Evolutionary conservation across 1,139 yeast species (phyloP), one percentile per base, ranked within the genome.

Genomic region (Groenewaldozyma sp.): DNA sequence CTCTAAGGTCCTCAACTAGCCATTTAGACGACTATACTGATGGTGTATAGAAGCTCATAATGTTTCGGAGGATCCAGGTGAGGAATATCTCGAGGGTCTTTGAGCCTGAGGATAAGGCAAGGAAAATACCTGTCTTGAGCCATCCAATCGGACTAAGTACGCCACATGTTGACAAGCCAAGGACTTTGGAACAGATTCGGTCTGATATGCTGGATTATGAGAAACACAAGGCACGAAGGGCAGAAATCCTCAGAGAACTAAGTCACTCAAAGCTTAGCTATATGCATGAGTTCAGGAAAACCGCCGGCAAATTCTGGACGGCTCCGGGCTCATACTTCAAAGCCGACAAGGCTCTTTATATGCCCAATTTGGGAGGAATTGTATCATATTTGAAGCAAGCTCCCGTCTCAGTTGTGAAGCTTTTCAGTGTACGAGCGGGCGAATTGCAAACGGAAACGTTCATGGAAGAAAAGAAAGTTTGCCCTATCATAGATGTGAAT

Each of bases 241-340:
- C 51, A 32, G 57, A 54, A 38, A 45, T 51, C 69, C 45, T 63
- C 83, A 72, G 76, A 44, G 96, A 87, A 58, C 73, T 87, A 49
- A 76, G 83, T 28, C 84, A 81, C 53, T 82, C 95, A n/a, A 87
- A 93, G 20, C 78, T 86, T 67, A 80, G 81, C 52, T 94, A 87
- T 50, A 71, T 86, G 49, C 81, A 83, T 54, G 78, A 83, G 1
- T 88, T 78, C 57, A 68, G 81, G 38, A 80, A 80, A 50, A 82
- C 93, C 2, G 74, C 78, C 34, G 97, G 97, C 27, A 86, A 87
- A 62, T 70, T 87, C 49, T 91, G 87, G 64, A 67, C 73, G 14
- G 77, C 95, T 0, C 97, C 97, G 1, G 66, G 72, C 10, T 75
- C 88, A 1, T 80, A 74, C 50, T 87, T 91, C 71, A 74, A 73